Evolutionary conservation across 345 rosid genomes (phyloP).

Genomic region (Limnanthes douglasii): DNA sequence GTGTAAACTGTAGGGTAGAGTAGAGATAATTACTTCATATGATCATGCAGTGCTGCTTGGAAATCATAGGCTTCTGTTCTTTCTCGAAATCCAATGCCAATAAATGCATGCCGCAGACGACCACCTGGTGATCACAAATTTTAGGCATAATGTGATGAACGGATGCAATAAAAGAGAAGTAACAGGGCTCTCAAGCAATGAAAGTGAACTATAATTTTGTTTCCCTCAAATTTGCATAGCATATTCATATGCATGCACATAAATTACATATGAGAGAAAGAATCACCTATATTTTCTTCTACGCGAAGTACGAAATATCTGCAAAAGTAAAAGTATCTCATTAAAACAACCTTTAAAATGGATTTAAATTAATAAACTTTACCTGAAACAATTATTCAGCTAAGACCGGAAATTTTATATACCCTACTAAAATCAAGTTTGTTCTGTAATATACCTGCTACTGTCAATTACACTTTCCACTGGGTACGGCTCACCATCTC

Average conservation of each 20-base stretch:
- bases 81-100: slow-evolving; percentile 96
- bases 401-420: not conserved
- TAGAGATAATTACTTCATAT: slow-evolving; percentile 89
- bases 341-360: slow-evolving; percentile 7
- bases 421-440: slow-evolving; percentile 5
- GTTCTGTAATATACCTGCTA: slow-evolving; percentile 52
- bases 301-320: slow-evolving; percentile 98
- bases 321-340: slow-evolving; percentile 22
- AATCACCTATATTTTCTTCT: slow-evolving; percentile 84
- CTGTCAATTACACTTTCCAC: slow-evolving; percentile 97
- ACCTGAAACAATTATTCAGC: not conserved
- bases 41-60: slow-evolving; percentile 97
- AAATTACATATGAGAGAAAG: slow-evolving; percentile 1
- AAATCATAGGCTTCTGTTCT: slow-evolving; percentile 97
- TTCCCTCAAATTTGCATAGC: slow-evolving; percentile 2
- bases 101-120: slow-evolving; percentile 87
- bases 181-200: too few species aligned
- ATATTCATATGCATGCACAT: not conserved
- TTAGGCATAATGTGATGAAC: not conserved
- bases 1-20: too few species aligned
- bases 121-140: slow-evolving; percentile 33
- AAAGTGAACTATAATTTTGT: not conserved
- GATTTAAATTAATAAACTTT: too few species aligned
- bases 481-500: slow-evolving; percentile 88
- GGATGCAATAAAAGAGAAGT: not conserved